Percentiles rank a stretch among this genome's conserved stretches.
These are phyloP conservation scores for Aspergillus indologenus DNA, from an alignment of 495 filamentous ascomycete genomes.

Conservation along the genomic window DNA sequence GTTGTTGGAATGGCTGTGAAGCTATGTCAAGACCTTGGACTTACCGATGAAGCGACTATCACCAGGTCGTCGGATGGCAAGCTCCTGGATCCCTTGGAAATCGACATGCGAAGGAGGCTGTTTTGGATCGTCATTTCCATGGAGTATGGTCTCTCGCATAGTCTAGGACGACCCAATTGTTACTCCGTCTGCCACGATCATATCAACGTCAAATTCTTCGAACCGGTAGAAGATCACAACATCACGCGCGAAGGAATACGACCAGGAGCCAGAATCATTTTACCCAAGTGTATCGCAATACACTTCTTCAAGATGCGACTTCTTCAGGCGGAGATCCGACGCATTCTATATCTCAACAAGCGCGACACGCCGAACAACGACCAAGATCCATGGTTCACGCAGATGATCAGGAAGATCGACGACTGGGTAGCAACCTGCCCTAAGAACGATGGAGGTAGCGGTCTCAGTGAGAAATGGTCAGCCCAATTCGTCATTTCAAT, in stretches of 20 bases:
- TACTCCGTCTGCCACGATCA: conserved; percentile 76
- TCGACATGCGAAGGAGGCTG: conserved; percentile 84
- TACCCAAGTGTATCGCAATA: conserved; percentile 81
- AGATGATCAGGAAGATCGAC: conserved; percentile 74
- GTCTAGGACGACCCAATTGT: conserved; percentile 76
- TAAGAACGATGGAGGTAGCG: conserved; percentile 58
- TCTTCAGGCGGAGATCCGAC: conserved; percentile 80
- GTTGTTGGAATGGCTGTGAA: conserved; percentile 81
- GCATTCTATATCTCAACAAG: conserved; percentile 78
- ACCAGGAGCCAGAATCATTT: conserved; percentile 58
- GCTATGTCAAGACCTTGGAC: conserved; percentile 79
- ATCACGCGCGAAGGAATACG: conserved; percentile 77
- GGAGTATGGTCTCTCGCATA: conserved; percentile 84
- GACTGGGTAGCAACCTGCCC: conserved; percentile 67
- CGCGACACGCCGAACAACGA: conserved; percentile 68
- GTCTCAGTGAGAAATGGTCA: conserved; percentile 64
- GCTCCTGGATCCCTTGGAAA: conserved; percentile 58
- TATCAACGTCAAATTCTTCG: conserved; percentile 79
- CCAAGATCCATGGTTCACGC: conserved; percentile 75
- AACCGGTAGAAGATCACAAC: conserved; percentile 70
- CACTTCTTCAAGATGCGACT: conserved; percentile 92
- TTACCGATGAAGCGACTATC: conserved; percentile 83
- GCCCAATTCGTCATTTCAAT: conserved; percentile 10
- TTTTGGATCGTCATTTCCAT: conserved; percentile 83
- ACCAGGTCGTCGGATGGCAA: conserved; percentile 47